A percentile compares a stretch with the other conserved stretches of the same genome.
phyloP scores from a whole-genome alignment of 176 grass and related monocot genomes.

The Zoysia japonica region DNA sequence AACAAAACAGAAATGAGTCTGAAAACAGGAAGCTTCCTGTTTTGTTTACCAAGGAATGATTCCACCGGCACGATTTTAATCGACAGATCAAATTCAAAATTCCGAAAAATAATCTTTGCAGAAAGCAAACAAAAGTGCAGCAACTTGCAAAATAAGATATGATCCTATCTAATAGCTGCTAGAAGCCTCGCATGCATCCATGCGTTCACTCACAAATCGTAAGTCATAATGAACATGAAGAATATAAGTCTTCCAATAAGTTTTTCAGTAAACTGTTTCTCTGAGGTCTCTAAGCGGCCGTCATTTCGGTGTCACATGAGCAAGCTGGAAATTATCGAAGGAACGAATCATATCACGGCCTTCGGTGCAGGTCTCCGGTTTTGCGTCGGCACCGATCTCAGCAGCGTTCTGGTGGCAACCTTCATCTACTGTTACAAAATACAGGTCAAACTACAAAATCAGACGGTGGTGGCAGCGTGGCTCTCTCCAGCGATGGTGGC shows the following conservation, averaged over 20 bases:
- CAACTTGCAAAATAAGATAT: constrained; percentile 25
- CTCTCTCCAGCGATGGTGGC: too few species aligned
- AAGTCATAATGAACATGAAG: neutral
- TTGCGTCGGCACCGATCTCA: constrained; percentile 76
- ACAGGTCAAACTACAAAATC: constrained; percentile 40
- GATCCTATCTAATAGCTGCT: neutral
- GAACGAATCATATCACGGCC: constrained; percentile 74
- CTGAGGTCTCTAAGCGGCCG: constrained; percentile 9
- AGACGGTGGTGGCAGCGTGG: too few species aligned
- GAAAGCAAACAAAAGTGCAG: neutral
- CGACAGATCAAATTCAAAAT: too few species aligned
- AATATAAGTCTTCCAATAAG: neutral
- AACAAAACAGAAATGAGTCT: too few species aligned
- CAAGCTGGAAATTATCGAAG: constrained; percentile 53
- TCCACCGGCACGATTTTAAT: too few species aligned
- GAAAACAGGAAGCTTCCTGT: too few species aligned
- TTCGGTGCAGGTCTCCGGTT: constrained; percentile 68
- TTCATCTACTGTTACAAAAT: constrained; percentile 86
- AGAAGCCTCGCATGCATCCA: constrained; percentile 31
- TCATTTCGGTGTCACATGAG: constrained; percentile 9
- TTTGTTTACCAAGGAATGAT: too few species aligned
- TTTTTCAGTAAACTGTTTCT: neutral
- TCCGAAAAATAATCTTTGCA: neutral
- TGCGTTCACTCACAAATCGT: neutral
- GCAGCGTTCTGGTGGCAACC: constrained; percentile 64